Evolutionary conservation across 768 basidiomycete genomes (phyloP).

Genomic region (Boletus rubroflammeus): DNA sequence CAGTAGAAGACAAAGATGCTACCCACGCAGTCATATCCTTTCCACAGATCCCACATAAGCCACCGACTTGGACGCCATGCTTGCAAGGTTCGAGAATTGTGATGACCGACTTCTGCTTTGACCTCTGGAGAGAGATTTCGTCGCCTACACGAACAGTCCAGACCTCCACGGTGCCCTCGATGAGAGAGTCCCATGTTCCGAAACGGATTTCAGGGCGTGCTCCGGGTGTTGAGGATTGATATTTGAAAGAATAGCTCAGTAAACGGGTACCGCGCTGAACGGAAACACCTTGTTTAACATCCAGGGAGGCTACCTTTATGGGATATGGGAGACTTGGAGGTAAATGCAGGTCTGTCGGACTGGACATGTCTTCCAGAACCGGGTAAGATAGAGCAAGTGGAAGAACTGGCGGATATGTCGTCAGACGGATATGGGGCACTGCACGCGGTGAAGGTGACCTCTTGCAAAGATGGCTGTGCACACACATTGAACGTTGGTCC

Average conservation of each 20-base stretch:
- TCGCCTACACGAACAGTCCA: conserved; percentile 74
- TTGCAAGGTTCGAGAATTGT: conserved; percentile 88
- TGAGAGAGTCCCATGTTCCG: conserved; percentile 86
- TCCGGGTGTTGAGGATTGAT: conserved; percentile 45
- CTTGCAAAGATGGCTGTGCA: conserved; percentile 20
- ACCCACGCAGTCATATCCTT: conserved; percentile 90
- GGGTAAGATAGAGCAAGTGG: not conserved
- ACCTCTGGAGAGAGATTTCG: conserved; percentile 53
- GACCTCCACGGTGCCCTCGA: conserved; percentile 70
- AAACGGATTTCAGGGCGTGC: conserved; percentile 64
- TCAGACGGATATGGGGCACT: conserved; percentile 1
- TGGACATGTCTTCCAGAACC: conserved; percentile 39
- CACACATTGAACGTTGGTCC: not conserved
- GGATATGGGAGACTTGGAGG: conserved; percentile 83
- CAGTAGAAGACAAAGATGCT: conserved; percentile 1
- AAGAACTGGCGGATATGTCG: conserved; percentile 11
- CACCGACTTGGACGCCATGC: conserved; percentile 89
- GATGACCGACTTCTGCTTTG: conserved; percentile 59
- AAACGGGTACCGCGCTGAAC: conserved; percentile 74
- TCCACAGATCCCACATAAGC: conserved; percentile 91
- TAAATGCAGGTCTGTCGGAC: conserved; percentile 71
- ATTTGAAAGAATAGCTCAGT: conserved; percentile 78
- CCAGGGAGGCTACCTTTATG: conserved; percentile 72
- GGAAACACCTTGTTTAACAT: conserved; percentile 40
- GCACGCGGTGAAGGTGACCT: conserved; percentile 1